Evolutionary conservation across 2,329 filamentous ascomycete genomes (phyloP), one percentile per base, ranked within the genome.

Genomic region (Colletotrichum tropicale): DNA sequence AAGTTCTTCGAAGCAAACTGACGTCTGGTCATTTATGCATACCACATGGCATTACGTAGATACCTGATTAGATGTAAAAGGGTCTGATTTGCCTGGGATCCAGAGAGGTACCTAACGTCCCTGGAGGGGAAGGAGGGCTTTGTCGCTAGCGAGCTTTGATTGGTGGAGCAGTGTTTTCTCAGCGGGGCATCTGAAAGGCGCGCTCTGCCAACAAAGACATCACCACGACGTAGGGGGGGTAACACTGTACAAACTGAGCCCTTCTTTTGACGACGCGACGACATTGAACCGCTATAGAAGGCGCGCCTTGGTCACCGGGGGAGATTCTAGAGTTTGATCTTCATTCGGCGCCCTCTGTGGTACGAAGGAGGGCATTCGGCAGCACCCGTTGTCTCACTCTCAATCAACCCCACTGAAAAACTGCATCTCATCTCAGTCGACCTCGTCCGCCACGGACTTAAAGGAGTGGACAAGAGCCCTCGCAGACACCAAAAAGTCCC

Each of bases 1-100:
- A 48, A 12, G n/a, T 21, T 13, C 43, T 21, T 48, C 43, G n/a
- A 48, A 21, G 18, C 18, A n/a, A 21, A 48, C n/a, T 48, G 43
- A 43, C 38, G 18, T 43, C 38, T 48, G 10, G 38, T 43, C 38
- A 43, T 21, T 48, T 21, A 48, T 21, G n/a, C 43, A 13, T 3
- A 48, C 43, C 12, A 48, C n/a, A 48, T 48, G 43, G 18, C 18
- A 48, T 48, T 5, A n/a, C 43, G 43, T 12, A 48, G 43, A 48
- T 48, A 71, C 72, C 9, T 61, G 72, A 75, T 75, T 71, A 75
- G 72, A 71, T 71, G 72, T 24, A n/a, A 8, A 36, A 38, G n/a
- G 38, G 18, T 48, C 43, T 48, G 43, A 48, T 48, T 48, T 48
- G 43, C 43, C n/a, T 48, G 36, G 10, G 18, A 43, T 21, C 12